These are phyloP conservation scores for Pseudonitzschia pungens DNA, from an alignment of 108 stramenopile species.

Conservation along the genomic window DNA sequence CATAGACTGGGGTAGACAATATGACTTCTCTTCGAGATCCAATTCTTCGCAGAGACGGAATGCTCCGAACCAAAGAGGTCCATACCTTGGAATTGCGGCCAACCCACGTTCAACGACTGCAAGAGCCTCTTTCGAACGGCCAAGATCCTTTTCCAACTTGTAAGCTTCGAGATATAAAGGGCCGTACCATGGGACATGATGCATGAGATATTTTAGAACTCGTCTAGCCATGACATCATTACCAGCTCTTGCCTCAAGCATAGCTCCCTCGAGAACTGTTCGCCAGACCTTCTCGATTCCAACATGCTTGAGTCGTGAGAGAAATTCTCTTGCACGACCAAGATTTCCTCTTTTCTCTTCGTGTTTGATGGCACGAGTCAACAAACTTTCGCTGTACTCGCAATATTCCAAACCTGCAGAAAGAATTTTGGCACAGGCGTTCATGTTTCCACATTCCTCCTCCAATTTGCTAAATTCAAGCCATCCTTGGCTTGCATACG, in stretches of 20 bases:
- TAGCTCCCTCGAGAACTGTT: constrained; percentile 93
- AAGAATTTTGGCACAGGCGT: constrained; percentile 66
- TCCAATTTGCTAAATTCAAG: constrained; percentile 96
- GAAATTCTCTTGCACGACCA: constrained; percentile 70
- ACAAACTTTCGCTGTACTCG: constrained; percentile 75
- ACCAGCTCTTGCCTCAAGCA: constrained; percentile 94
- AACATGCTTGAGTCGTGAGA: constrained; percentile 87
- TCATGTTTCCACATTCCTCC: constrained; percentile 90
- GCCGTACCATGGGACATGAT: constrained; percentile 96
- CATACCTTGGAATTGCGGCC: constrained; percentile 90
- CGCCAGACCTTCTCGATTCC: constrained; percentile 92
- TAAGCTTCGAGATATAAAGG: constrained; percentile 96
- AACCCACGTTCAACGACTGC: constrained; percentile 92
- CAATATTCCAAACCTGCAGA: constrained; percentile 78
- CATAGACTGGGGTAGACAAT: constrained; percentile 66
- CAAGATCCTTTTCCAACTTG: constrained; percentile 86
- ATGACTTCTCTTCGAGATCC: constrained; percentile 52
- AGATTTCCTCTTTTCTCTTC: constrained; percentile 84
- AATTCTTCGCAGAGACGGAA: constrained; percentile 86
- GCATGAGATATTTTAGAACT: constrained; percentile 87
- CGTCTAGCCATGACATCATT: constrained; percentile 81
- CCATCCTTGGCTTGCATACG: constrained; percentile 91
- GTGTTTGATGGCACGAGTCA: constrained; percentile 91
- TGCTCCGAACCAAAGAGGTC: constrained; percentile 96
- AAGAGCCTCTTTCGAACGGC: constrained; percentile 73